A percentile compares a stretch with the other conserved stretches of the same genome.
phyloP scores from a whole-genome alignment of 2,329 filamentous ascomycete species.

The Fusarium albidum region DNA sequence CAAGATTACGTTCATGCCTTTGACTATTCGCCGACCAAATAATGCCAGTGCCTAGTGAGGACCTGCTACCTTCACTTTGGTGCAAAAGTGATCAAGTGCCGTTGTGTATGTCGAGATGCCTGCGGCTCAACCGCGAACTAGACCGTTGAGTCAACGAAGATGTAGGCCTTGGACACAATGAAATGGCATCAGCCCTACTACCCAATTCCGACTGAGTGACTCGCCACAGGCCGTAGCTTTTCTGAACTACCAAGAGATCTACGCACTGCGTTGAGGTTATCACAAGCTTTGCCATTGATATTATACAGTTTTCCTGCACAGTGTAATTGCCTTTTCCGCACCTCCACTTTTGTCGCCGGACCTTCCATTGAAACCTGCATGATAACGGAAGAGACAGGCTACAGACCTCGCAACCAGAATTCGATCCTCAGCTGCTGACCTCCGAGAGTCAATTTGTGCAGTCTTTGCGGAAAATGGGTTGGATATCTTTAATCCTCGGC shows the following conservation, averaged over 20 bases:
- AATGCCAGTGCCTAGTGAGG: conserved; percentile 36
- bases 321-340: conserved; percentile 25
- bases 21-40: conserved; percentile 37
- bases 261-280: conserved; percentile 1
- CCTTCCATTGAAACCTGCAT: conserved; percentile 25
- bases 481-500: conserved; percentile 63
- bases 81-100: conserved; percentile 11
- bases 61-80: conserved; percentile 8
- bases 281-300: background rate
- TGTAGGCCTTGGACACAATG: too few relatives aligned
- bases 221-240: background rate
- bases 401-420: conserved; percentile 7
- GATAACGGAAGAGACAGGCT: conserved; percentile 9
- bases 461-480: conserved; percentile 57
- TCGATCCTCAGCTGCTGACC: background rate
- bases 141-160: too few relatives aligned
- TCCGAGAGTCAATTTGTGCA: background rate
- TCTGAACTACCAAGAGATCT: too few relatives aligned
- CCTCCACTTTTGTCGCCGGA: conserved; percentile 28
- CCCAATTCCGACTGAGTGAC: too few relatives aligned
- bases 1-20: conserved; percentile 44
- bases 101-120: conserved; percentile 8
- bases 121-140: background rate
- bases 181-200: too few relatives aligned
- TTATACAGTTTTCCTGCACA: conserved; percentile 32